Conservation (phyloP, 441 rosid species). For the Euphorbia celastroides region DNA sequence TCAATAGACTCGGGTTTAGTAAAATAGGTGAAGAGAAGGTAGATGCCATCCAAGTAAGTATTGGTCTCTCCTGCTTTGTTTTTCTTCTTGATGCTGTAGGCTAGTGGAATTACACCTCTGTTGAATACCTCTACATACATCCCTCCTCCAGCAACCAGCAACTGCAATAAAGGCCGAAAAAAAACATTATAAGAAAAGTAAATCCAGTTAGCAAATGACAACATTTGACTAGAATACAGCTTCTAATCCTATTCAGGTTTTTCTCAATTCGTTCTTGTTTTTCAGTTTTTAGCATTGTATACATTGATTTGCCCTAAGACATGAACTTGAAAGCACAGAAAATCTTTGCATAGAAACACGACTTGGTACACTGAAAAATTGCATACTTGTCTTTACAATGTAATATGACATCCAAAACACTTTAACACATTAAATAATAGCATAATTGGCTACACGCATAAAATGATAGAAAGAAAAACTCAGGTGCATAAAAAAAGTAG, state of each 20-base stretch:
- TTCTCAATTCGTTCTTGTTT: not conserved
- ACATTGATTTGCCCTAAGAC: not conserved
- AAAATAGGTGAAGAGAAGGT: constrained; percentile 85
- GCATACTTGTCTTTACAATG: no score
- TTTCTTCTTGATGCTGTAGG: constrained; percentile 75
- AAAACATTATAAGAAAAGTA: not conserved
- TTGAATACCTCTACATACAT: constrained; percentile 94
- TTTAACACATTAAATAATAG: no score
- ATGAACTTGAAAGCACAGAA: not conserved
- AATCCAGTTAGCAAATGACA: not conserved
- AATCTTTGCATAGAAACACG: no score
- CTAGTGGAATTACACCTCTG: constrained; percentile 87
- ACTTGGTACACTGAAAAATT: no score
- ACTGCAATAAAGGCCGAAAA: constrained; percentile 29
- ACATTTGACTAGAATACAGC: not conserved
- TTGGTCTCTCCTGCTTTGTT: constrained; percentile 83
- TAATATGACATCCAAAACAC: no score
- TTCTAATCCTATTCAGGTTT: not conserved
- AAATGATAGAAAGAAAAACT: no score
- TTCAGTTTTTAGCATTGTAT: not conserved
- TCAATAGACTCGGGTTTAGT: constrained; percentile 71
- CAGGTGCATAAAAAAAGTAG: no score
- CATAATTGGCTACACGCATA: no score
- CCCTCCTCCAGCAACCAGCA: constrained; percentile 95
- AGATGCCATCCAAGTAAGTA: constrained; percentile 87